Evolutionary conservation across 1,139 yeast genomes (phyloP), one percentile per base, ranked within the genome.

Genomic region (Spathaspora jeffriesii): DNA sequence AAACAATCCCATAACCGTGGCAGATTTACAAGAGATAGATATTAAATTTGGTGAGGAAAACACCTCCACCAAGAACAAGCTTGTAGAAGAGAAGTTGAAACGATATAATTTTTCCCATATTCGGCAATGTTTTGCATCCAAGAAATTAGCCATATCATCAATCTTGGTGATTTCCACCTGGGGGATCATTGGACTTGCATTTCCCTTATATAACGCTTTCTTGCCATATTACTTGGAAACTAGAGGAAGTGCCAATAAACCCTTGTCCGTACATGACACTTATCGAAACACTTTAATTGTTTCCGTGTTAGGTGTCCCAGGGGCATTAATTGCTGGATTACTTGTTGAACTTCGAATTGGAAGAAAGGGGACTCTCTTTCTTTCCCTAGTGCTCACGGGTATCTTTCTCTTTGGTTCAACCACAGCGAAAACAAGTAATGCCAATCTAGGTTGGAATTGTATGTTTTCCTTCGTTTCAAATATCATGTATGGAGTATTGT

Each of bases 151-250:
- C 1, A 42, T 65, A 21, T 71, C 77, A 5, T 64, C 73, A 13
- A 44, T 55, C 9, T 55, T 73, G 42, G 71, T 73, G 21, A 68
- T 73, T 13, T 58, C 67, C 36, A 58, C 72, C 3, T 71, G 78
- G 79, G 76, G 72, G 1, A 54, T 73, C n/a, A 65, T 72, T 50
- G 79, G 79, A 4, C 62, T 73, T 34, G 78, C 79, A 0, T 73
- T 73, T 56, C 79, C 79, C 0, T 60, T 73, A 44, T 73, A 73
- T 53, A 73, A 73, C 53, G 77, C 78, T 3, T 73, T 73, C 49
- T 57, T 73, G 28, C 78, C 78, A 1, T 65, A 68, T 42, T 71
- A 67, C 46, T 64, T 73, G 42, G 70, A 70, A 48, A 60, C 66
- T 3, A 60, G 66, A 47, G 73, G 75, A 14, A 50, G 53, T 48